Base-by-base conservation (phyloP, 208 protist genomes). In the Acanthamoeba lenticulata region DNA sequence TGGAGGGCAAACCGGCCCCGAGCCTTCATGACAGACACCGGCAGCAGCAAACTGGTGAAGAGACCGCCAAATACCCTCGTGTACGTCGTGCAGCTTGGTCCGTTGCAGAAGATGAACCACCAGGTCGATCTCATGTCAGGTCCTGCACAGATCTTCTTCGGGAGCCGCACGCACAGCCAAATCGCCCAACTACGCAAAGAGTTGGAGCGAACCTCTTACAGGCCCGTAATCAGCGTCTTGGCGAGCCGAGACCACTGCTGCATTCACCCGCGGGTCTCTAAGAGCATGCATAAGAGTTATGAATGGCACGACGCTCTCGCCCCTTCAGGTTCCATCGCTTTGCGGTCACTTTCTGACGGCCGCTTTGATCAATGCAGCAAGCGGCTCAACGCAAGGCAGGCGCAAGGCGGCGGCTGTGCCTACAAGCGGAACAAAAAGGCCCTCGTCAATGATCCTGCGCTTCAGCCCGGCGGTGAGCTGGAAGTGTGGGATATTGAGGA, bases 141-240 rank as follows among this genome's bases (percentile, higher is more conserved):
- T 13, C 45, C 45, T 52, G 45, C 45, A 52, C 67, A 42, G 15
- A 97, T 99, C 65, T 98, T 99, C 85, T 99, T 99, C 96, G 95
- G 97, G 11, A 99, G 98, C 1, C 96, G 99, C 74, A 99, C 99
- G 19, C 99, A 99, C 96, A 97, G 98, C n/a, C 99, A 99, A 97
- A 96, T 99, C 32, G 94, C 97, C 45, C 99, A 99, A 94, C 97
- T 98, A 1, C 96, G 99, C 19, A 94, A 96, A 0, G 99, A 99
- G 96, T 95, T 99, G 42, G 96, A 97, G 32, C 95, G 96, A 52
- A 98, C 99, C 5, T 65, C 81, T 4, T 99, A 99, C 60, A 45
- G 52, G 15, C 96, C 96, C 11, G 52, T n/a, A 6, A 97, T 93
- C 42, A 93, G 65, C 27, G 90, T 93, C 6, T 34, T 93, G 34